Percentiles rank a stretch among this genome's conserved stretches.
Evolutionary conservation across 345 rosid genomes (phyloP).

Genomic region (Syzygium aqueum): DNA sequence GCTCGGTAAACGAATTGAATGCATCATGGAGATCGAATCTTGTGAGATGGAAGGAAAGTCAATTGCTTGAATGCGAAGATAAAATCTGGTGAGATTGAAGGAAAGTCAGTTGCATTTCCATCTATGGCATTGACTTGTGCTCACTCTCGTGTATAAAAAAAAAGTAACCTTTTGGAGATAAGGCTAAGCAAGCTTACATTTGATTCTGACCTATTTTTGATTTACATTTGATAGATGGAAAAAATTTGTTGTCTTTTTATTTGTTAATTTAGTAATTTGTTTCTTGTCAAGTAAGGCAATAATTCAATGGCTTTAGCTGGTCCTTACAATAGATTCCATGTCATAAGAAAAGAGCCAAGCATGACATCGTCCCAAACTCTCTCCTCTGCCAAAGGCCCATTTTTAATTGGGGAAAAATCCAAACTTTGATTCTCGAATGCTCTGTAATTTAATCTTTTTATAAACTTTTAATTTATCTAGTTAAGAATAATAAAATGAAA

Average conservation of each 20-base stretch:
- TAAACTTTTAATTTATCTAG: not conserved
- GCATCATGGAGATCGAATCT: not conserved
- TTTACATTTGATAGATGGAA: not conserved
- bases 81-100: not conserved
- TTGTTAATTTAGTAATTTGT: not conserved
- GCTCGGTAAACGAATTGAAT: not conserved
- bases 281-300: not conserved
- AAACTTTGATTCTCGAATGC: not conserved
- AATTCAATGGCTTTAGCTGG: not conserved
- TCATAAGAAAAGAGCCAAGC: not conserved
- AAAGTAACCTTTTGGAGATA: not conserved
- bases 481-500: no score
- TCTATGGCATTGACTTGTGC: not conserved
- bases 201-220: not conserved
- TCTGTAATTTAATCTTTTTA: fast-evolving
- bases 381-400: not conserved
- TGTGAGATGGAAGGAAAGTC: no score
- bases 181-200: not conserved
- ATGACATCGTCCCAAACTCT: not conserved
- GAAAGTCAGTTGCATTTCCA: not conserved
- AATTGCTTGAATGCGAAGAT: no score
- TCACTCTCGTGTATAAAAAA: not conserved
- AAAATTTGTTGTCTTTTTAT: not conserved
- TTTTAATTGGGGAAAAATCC: not conserved
- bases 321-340: not conserved